These are phyloP conservation scores for Boletus edulis DNA, from an alignment of 768 basidiomycete species.

Conservation along the genomic window DNA sequence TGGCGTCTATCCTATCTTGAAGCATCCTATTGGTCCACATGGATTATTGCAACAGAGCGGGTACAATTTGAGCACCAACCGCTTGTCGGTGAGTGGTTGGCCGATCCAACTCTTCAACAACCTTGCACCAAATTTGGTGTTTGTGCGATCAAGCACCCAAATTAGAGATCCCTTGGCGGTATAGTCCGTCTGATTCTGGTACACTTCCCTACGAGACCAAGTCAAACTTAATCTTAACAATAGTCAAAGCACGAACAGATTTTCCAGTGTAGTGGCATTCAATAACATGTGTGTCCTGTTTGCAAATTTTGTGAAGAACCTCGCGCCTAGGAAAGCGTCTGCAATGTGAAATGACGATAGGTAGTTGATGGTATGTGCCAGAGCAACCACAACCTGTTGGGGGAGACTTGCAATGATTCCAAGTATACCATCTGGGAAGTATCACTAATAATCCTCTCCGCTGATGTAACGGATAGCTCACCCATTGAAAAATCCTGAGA, in stretches of 20 bases:
- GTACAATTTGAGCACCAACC: conserved; percentile 38
- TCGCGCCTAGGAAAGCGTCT: conserved; percentile 71
- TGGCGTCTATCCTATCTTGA: conserved; percentile 75
- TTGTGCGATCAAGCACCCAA: conserved; percentile 83
- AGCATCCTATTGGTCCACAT: conserved; percentile 51
- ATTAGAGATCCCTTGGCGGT: conserved; percentile 73
- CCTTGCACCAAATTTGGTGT: conserved; percentile 86
- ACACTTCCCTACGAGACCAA: conserved; percentile 65
- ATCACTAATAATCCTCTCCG: not conserved
- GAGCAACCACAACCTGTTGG: conserved; percentile 62
- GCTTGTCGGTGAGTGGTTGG: conserved; percentile 72
- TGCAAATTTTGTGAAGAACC: conserved; percentile 77
- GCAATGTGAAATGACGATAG: conserved; percentile 74
- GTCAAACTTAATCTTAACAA: not conserved
- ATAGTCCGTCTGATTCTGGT: conserved; percentile 83
- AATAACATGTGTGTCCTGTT: conserved; percentile 82
- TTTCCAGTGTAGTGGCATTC: conserved; percentile 82
- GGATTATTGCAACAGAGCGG: not conserved
- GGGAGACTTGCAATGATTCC: conserved; percentile 66
- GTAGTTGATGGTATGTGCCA: conserved; percentile 72
- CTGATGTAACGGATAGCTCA: not conserved
- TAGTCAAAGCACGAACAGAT: conserved; percentile 46
- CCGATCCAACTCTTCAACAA: conserved; percentile 85
- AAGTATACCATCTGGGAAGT: conserved; percentile 53
- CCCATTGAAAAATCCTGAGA: conserved; percentile 36